Conservation (phyloP, 192 early-diverging fungal genomes). For the Coemansia sp. region DNA sequence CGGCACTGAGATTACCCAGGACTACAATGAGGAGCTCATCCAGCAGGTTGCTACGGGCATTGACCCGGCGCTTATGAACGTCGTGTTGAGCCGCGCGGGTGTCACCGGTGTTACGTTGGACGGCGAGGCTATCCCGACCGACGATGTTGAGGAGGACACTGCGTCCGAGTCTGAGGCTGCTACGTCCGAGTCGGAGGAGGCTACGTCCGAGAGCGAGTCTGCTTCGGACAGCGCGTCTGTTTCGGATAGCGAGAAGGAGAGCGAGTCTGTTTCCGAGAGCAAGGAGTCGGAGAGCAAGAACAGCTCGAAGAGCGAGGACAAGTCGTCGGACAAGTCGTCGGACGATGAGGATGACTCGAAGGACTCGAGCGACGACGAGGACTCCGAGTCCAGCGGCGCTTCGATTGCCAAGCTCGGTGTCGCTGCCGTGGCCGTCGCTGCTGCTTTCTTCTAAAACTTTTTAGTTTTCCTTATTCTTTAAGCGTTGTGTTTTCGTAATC, state of each 20-base stretch:
- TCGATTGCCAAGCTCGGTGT: slow-evolving; percentile 14
- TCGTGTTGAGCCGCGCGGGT: slow-evolving; percentile 40
- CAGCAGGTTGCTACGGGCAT: slow-evolving; percentile 51
- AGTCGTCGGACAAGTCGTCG: neutral
- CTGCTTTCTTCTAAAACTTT: slow-evolving; percentile 39
- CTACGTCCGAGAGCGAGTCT: neutral
- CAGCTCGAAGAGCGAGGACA: neutral
- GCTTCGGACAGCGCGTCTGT: neutral
- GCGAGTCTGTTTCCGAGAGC: neutral
- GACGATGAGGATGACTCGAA: too few species aligned
- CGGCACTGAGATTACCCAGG: slow-evolving; percentile 33
- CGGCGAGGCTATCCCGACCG: slow-evolving; percentile 21
- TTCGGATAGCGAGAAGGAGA: neutral
- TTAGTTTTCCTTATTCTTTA: neutral
- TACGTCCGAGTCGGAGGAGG: too few species aligned
- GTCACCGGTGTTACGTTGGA: slow-evolving; percentile 42
- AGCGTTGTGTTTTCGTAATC: neutral
- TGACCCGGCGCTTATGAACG: slow-evolving; percentile 45
- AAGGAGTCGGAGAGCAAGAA: neutral
- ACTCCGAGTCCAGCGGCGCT: slow-evolving; percentile 24
- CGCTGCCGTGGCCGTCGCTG: slow-evolving; percentile 27
- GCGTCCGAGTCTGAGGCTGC: neutral
- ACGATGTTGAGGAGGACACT: neutral
- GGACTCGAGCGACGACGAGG: slow-evolving; percentile 5
- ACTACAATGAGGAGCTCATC: slow-evolving; percentile 29